Evolutionary conservation across 2,329 filamentous ascomycete species (phyloP), one percentile per base, ranked within the genome.

Genomic region (Phaeosphaeria sp.): DNA sequence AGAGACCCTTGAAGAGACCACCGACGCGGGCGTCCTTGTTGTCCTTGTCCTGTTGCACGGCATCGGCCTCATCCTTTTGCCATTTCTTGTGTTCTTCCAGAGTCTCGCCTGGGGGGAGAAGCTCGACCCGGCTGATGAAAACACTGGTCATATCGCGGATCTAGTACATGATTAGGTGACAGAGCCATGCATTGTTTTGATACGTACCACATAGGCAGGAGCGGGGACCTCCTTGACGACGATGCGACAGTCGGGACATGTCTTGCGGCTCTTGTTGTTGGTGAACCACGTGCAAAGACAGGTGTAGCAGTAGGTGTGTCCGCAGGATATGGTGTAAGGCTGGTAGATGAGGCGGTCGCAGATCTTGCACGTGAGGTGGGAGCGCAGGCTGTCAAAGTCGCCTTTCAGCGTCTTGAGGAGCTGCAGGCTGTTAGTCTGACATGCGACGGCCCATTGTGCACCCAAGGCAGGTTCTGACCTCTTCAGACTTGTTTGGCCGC

Each of bases 261-360:
- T 88, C 72, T 88, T 89, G 67, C 84, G 87, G 44, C 77, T 77
- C 69, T 78, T 83, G 65, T 84, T 81, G 66, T 76, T 81, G 39
- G 74, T 72, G 69, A 85, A 86, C 83, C 83, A 85, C 59, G 82
- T 84, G 64, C 81, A 82, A 44, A 86, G 78, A 66, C 86, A 87
- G 46, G 84, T 86, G 71, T 91, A 91, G 77, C 89, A 91, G 75
- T 89, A 90, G 6, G 88, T 90, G 72, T 91, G 89, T 3, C 89
- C 89, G 67, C 89, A 91, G 6, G 81, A 81, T 52, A 90, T 82
- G 18, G 86, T 88, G 75, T 87, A 91, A 1, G 89, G 89, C 73
- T 90, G 88, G 75, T 90, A 90, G 50, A 90, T 82, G 49, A 88
- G 83, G 54, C 85, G 83, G 64, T 89, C 85, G 75, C 89, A 91